Percentiles rank a stretch among this genome's conserved stretches.
Evolutionary conservation across 2,329 filamentous ascomycete genomes (phyloP).

Genomic region (Talaromyces atroroseus): DNA sequence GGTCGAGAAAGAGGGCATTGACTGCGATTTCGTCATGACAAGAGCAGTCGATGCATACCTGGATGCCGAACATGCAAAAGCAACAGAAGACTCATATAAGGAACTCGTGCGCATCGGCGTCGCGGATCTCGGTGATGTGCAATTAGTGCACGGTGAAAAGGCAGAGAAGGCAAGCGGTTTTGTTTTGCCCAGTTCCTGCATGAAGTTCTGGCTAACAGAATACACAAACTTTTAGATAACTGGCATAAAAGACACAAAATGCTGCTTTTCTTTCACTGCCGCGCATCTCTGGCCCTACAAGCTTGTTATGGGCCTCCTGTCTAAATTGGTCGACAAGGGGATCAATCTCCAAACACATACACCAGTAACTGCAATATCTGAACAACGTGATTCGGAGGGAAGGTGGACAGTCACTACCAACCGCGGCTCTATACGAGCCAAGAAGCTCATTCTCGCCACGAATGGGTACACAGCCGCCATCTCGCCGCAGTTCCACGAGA

Average conservation of each 20-base stretch:
- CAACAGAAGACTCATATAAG: slow-evolving; percentile 23
- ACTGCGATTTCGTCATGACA: slow-evolving; percentile 39
- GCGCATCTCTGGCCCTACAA: slow-evolving; percentile 62
- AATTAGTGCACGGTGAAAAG: slow-evolving; percentile 18
- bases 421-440: slow-evolving; percentile 59
- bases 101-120: slow-evolving; percentile 23
- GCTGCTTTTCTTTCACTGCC: slow-evolving; percentile 29
- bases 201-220: no score
- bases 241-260: slow-evolving; percentile 32
- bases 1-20: slow-evolving; percentile 37
- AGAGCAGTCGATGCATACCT: slow-evolving; percentile 36
- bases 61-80: slow-evolving; percentile 27
- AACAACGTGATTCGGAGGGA: slow-evolving; percentile 18
- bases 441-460: slow-evolving; percentile 69
- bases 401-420: slow-evolving; percentile 61
- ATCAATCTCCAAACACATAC: slow-evolving; percentile 53
- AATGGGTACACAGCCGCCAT: slow-evolving; percentile 80
- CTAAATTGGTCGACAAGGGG: slow-evolving; percentile 49
- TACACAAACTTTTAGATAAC: slow-evolving; percentile 22
- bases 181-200: neutral
- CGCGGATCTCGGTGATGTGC: slow-evolving; percentile 23
- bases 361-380: slow-evolving; percentile 33
- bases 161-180: slow-evolving; percentile 22
- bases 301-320: slow-evolving; percentile 66
- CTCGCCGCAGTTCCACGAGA: slow-evolving; percentile 60